Base-by-base conservation (phyloP, 2,329 filamentous ascomycete genomes). In the Pleurostoma richardsiae region DNA sequence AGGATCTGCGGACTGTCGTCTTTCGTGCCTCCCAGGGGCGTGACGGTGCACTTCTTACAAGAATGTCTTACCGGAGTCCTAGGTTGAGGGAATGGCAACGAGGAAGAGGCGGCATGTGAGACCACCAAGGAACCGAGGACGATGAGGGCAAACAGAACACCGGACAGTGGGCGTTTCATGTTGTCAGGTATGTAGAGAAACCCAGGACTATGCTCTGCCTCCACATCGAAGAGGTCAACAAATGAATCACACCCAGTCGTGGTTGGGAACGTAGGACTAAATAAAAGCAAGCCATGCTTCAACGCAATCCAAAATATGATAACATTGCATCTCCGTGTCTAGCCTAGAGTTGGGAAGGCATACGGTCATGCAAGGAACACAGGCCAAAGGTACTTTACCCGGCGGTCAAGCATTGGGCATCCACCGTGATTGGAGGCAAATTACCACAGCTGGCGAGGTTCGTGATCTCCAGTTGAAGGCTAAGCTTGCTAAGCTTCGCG, bases 1-100 rank as follows among this genome's bases (percentile, higher is more conserved):
- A 59, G 45, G 30, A 62, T 59, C 44, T 58, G 54, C 4, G 57
- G 57, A 5, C 56, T 52, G 31, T 60, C 57, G 47, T 61, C 57
- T 6, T 45, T 30, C 2, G 42, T 44, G 43, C 47, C 45, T 29
- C 53, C 53, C 8, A 42, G 44, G 6, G 57, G 51, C 3, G 42
- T 51, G 27, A 61, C 53, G 3, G 47, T 57, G 36, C 59, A 62
- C 4, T 45, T 48, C 46, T 51, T 54, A 10, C 52, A 52, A 26
- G 51, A 50, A 8, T 19, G 19, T 19, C 19, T 48, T 10, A 46
- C 44, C 30, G 56, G 56, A 30, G 42, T 46, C 27, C 45, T 44
- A 26, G 48, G 52, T 19, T 19, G 19, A 19, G 19, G 19, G 19
- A 19, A 19, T 19, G 19, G 19, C 19, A 19, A 2, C 19, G 19